These are phyloP conservation scores for Fraxinus dipetala DNA, from an alignment of 305 asterid genomes.

Conservation along the genomic window DNA sequence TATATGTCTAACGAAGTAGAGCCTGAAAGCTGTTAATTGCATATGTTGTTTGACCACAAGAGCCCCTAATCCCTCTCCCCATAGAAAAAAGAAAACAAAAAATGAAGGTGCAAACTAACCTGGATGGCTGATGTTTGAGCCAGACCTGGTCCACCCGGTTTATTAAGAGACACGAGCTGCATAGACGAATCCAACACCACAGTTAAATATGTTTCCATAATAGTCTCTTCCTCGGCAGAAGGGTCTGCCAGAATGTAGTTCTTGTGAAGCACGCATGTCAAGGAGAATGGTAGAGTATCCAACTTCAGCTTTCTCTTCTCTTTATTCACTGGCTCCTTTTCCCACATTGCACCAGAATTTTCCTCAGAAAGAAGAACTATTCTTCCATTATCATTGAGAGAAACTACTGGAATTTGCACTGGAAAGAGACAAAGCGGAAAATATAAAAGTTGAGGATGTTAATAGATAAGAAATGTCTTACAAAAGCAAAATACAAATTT, in stretches of 20 bases:
- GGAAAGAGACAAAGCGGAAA: constrained; percentile 26
- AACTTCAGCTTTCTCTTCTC: constrained; percentile 72
- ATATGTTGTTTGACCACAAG: neutral
- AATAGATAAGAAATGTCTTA: neutral
- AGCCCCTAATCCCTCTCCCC: neutral
- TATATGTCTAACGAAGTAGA: neutral
- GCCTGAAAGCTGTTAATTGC: neutral
- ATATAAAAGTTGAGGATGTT: neutral
- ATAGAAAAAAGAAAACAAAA: neutral
- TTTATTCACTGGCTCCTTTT: constrained; percentile 64
- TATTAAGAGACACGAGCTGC: constrained; percentile 74
- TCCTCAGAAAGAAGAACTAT: constrained; percentile 62
- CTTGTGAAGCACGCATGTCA: constrained; percentile 85
- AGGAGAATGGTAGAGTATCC: constrained; percentile 57
- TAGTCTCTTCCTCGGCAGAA: constrained; percentile 87
- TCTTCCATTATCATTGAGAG: constrained; percentile 76
- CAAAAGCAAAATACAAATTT: neutral
- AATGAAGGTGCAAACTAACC: constrained; percentile 36
- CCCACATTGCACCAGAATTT: constrained; percentile 41
- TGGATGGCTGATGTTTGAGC: constrained; percentile 59
- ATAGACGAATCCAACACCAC: constrained; percentile 70
- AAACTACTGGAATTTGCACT: constrained; percentile 82
- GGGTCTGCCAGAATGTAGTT: constrained; percentile 91
- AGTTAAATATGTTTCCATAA: constrained; percentile 76
- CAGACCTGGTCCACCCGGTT: constrained; percentile 87